Conservation (phyloP, 208 protist genomes). For the Trypanosoma cruzi region DNA sequence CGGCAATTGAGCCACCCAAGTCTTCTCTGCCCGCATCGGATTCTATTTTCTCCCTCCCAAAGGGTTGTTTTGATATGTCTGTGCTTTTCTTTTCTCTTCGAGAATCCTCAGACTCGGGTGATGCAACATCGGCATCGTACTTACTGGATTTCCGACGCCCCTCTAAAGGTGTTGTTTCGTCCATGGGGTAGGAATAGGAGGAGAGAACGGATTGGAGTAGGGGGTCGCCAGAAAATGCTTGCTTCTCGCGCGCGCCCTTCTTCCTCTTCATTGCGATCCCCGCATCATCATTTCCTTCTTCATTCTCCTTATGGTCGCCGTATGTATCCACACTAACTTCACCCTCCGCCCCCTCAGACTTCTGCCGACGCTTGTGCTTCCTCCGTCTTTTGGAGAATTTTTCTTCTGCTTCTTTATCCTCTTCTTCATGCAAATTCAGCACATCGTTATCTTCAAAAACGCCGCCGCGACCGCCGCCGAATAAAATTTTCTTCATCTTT, state of each 20-base stretch:
- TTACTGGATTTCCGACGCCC: neutral
- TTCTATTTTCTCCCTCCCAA: neutral
- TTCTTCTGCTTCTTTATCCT: constrained; percentile 16
- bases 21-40: neutral
- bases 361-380: neutral
- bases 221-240: neutral
- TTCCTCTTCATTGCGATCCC: constrained; percentile 9
- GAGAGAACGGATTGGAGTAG: neutral
- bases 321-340: neutral
- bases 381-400: constrained; percentile 7
- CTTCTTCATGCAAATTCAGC: neutral
- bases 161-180: neutral
- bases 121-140: neutral
- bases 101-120: neutral
- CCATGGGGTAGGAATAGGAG: neutral
- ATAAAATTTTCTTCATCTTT: neutral
- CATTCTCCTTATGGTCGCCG: neutral
- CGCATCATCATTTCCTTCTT: neutral
- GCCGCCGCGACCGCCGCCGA: neutral
- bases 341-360: neutral
- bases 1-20: neutral
- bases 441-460: neutral
- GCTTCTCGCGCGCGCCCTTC: constrained; percentile 7
- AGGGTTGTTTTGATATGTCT: neutral
- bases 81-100: neutral